phyloP scores from a whole-genome alignment of 1,284 basidiomycete species.

The Malassezia globosa region DNA sequence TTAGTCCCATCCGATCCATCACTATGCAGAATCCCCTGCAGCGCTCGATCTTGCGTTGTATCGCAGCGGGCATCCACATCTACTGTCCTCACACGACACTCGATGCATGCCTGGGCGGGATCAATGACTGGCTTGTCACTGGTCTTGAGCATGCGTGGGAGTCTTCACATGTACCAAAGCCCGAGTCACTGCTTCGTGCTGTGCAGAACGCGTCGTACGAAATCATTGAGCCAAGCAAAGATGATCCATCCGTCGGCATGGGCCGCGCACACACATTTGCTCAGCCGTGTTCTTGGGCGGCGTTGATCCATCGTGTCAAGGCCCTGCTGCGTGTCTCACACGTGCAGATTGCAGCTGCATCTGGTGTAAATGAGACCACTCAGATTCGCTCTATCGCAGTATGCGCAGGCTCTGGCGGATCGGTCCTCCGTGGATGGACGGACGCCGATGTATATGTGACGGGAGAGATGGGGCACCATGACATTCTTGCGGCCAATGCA shows the following conservation, averaged over 20 bases:
- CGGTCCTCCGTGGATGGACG: slow-evolving; percentile 23
- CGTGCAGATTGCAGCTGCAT: slow-evolving; percentile 11
- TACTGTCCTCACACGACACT: slow-evolving; percentile 79
- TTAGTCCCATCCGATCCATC: slow-evolving; percentile 65
- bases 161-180: slow-evolving; percentile 3
- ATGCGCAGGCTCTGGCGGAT: slow-evolving; percentile 39
- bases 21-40: slow-evolving; percentile 71
- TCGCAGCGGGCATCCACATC: slow-evolving; percentile 68
- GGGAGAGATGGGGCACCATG: slow-evolving; percentile 42
- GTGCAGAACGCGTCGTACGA: slow-evolving; percentile 10
- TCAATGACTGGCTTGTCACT: slow-evolving; percentile 54
- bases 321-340: slow-evolving; percentile 4
- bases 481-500: slow-evolving; percentile 36
- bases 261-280: slow-evolving; percentile 1
- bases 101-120: slow-evolving; percentile 67
- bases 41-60: slow-evolving; percentile 64
- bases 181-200: background rate
- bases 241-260: slow-evolving; percentile 6
- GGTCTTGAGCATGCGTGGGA: slow-evolving; percentile 21
- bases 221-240: slow-evolving; percentile 3
- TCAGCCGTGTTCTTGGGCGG: background rate
- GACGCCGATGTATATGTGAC: slow-evolving; percentile 38
- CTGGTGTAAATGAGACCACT: slow-evolving; percentile 7
- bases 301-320: slow-evolving; percentile 5
- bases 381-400: slow-evolving; percentile 30